Base-by-base conservation (phyloP, 83 land plant species). In the Picea abies region DNA sequence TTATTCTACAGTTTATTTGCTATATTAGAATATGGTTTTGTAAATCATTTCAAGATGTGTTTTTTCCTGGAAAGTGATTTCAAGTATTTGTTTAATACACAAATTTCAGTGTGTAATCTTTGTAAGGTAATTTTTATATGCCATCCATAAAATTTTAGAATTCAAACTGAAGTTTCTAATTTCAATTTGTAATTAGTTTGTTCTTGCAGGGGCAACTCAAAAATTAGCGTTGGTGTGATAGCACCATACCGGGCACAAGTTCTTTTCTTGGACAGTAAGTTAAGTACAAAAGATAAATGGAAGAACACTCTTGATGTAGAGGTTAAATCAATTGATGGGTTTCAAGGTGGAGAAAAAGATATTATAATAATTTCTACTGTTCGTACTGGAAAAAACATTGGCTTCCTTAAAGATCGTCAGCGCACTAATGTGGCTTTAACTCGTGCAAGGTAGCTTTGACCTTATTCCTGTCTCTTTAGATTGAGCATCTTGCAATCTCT, bases 271-370 rank as follows among this genome's bases (percentile, higher is more conserved):
- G 77, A 73, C 16, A 10, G 5, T 22, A 73, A 73, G 77, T 16
- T 56, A 56, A 56, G 16, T 14, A 56, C 16, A 56, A 56, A 56
- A 14, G 62, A 56, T 76, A 17, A 76, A 25, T 76, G 62, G 79
- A 52, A 15, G 61, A 52, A 76, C 79, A 25, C 61, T 76, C 22
- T 76, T 4, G 79, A 76, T 25, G 19, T 56, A 56, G 62, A 76
- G 61, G 79, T 76, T 3, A 76, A 56, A 56, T 23, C 62, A 14
- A 61, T 76, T 29, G 79, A 76, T 76, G 79, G 79, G 14, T 76
- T 76, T 76, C 79, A 76, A 76, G 79, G 79, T 52, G 79, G 79
- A 7, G 79, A 76, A 76, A 76, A 76, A 26, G 79, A 76, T 17
- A 56, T 76, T 23, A 76, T 76, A 60, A 76, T 76, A 76, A 76